Conservation (phyloP, 495 filamentous ascomycete species). For the Penicillium soppii region DNA sequence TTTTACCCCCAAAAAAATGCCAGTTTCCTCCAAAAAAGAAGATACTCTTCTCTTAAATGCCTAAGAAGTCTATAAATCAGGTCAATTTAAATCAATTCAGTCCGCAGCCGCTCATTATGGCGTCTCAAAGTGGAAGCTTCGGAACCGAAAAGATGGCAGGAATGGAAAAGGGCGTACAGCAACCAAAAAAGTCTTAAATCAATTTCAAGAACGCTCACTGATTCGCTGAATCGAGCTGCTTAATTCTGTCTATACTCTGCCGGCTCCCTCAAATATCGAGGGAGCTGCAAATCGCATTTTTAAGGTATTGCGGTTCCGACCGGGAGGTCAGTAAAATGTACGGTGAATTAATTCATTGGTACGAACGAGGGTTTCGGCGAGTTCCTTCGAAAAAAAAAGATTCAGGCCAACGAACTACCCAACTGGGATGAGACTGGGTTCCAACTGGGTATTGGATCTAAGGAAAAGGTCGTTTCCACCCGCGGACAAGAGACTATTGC, state of each 20-base stretch:
- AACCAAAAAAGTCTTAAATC: background rate
- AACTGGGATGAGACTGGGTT: constrained; percentile 2
- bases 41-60: too few species aligned
- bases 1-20: too few species aligned
- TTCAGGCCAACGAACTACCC: background rate
- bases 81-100: too few species aligned
- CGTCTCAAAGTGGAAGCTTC: too few species aligned
- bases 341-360: background rate
- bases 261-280: background rate
- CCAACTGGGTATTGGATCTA: background rate
- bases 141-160: too few species aligned
- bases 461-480: background rate
- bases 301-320: background rate
- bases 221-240: background rate
- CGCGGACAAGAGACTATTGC: background rate
- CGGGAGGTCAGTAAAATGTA: background rate
- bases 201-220: background rate
- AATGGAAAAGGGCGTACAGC: too few species aligned
- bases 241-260: background rate
- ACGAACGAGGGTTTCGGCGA: background rate
- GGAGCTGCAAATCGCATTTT: background rate
- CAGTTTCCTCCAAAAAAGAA: too few species aligned
- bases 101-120: too few species aligned
- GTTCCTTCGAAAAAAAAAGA: constrained; percentile 7
- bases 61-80: too few species aligned